A percentile compares a stretch with the other conserved stretches of the same genome.
Evolutionary conservation across 164 flowering plant genomes (phyloP).

Genomic region (Tetracentron sinense): DNA sequence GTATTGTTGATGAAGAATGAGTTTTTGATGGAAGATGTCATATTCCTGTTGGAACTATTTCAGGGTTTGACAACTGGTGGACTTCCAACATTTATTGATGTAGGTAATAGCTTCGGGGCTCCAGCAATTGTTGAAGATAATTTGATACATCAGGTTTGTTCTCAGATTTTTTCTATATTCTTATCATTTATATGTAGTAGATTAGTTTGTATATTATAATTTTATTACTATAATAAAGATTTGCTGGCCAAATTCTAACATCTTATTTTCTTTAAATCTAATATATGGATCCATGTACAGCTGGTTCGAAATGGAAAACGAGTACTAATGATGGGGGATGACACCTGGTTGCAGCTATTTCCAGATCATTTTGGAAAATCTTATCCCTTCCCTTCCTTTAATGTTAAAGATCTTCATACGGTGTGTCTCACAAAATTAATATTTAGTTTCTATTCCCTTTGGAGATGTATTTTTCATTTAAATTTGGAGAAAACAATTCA

Average conservation of each 20-base stretch:
- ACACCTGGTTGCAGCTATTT: slow-evolving; percentile 92
- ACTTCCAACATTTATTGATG: slow-evolving; percentile 94
- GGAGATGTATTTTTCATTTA: not conserved
- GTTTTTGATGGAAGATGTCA: not conserved
- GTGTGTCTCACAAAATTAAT: too few relatives aligned
- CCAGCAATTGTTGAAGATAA: slow-evolving; percentile 95
- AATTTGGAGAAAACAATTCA: not conserved
- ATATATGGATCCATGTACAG: slow-evolving; percentile 35
- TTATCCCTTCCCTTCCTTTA: slow-evolving; percentile 90
- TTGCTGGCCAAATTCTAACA: not conserved
- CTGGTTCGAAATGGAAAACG: slow-evolving; percentile 73
- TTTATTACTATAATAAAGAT: too few relatives aligned
- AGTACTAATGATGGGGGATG: slow-evolving; percentile 97
- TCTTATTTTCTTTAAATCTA: not conserved
- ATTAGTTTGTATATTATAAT: not conserved
- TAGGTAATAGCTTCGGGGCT: slow-evolving; percentile 98
- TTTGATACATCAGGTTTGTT: slow-evolving; percentile 70
- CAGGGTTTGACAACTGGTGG: slow-evolving; percentile 99
- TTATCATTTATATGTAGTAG: not conserved
- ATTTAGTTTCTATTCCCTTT: too few relatives aligned
- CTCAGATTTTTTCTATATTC: not conserved
- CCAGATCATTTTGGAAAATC: slow-evolving; percentile 79
- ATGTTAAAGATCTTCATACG: slow-evolving; percentile 95
- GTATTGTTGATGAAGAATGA: not conserved
- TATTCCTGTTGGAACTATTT: slow-evolving; percentile 14